Evolutionary conservation across 2,329 filamentous ascomycete species (phyloP), one percentile per base, ranked within the genome.

Genomic region (Apiospora saccharicola): DNA sequence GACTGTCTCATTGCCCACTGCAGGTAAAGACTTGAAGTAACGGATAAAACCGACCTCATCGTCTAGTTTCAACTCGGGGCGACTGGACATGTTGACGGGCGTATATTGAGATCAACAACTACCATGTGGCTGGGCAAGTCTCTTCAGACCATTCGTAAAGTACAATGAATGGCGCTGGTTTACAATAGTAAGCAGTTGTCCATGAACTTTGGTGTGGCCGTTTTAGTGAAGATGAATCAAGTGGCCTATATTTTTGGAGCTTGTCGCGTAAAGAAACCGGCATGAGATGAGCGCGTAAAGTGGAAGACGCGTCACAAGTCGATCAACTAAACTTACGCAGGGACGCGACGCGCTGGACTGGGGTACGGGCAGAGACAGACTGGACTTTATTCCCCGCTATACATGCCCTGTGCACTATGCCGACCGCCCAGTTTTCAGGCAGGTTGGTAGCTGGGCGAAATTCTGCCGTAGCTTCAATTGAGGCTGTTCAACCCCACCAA

Each of bases 11-110:
- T 91, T 88, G 77, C 91, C 90, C 70, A 91, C 90, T 19, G 86
- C 79, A 7, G 94, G 91, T 3, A 99, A 88, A n/a, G 91, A 92
- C 78, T 96, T 96, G 87, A 97, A 99, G 85, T 95, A 97, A 77
- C 92, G 94, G 85, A 98, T 98, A 87, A 99, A 99, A 76, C 96
- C 95, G 80, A 92, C 91, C 86, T 99, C 96, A 81, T 99, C 96
- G 79, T 99, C 97, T 81, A 98, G 94, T 93, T 95, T 71, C 14
- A 70, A 44, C 34, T 61, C 57, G 16, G 72, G 51, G 14, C 67
- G 49, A 30, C 69, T 72, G 34, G 72, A 75, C 69, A 71, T 71
- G 41, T 34, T 70, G 47, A 49, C 67, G 30, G 44, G 19, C 5
- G 30, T 64, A 34, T 64, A 64, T 41, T 34, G 57, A n/a, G 30